Conservation (phyloP, 371 early-diverging fungal genomes). For the Mucor irregularis region DNA sequence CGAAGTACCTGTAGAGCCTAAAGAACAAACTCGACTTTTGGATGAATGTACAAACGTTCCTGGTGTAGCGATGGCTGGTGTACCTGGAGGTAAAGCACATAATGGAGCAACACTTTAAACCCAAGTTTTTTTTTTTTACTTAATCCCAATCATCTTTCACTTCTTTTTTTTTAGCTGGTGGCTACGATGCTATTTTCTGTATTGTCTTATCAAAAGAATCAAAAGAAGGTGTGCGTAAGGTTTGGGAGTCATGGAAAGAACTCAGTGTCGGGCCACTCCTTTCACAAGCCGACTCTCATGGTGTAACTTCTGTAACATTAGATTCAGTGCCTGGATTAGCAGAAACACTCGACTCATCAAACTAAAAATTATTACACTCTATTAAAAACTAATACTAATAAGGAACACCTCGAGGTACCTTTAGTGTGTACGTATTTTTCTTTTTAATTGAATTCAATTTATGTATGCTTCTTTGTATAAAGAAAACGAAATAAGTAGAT, state of each 20-base stretch:
- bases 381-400: too few relatives aligned
- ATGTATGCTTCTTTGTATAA: too few relatives aligned
- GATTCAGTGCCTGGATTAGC: constrained; percentile 32
- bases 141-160: too few relatives aligned
- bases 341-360: background rate
- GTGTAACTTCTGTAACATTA: constrained; percentile 34
- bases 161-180: constrained; percentile 74
- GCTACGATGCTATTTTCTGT: constrained; percentile 95
- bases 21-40: constrained; percentile 79
- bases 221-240: constrained; percentile 45
- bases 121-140: too few relatives aligned
- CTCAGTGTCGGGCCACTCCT: constrained; percentile 79
- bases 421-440: too few relatives aligned
- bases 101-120: background rate
- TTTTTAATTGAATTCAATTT: too few relatives aligned
- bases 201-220: constrained; percentile 61
- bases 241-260: constrained; percentile 76
- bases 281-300: constrained; percentile 56
- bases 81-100: constrained; percentile 78
- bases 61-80: constrained; percentile 89
- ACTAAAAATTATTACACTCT: too few relatives aligned
- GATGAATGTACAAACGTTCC: constrained; percentile 74
- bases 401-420: too few relatives aligned
- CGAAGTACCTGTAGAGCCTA: constrained; percentile 89
- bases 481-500: too few relatives aligned